Conservation (phyloP, 2,329 filamentous ascomycete species). For the Aspergillus caelatus region DNA sequence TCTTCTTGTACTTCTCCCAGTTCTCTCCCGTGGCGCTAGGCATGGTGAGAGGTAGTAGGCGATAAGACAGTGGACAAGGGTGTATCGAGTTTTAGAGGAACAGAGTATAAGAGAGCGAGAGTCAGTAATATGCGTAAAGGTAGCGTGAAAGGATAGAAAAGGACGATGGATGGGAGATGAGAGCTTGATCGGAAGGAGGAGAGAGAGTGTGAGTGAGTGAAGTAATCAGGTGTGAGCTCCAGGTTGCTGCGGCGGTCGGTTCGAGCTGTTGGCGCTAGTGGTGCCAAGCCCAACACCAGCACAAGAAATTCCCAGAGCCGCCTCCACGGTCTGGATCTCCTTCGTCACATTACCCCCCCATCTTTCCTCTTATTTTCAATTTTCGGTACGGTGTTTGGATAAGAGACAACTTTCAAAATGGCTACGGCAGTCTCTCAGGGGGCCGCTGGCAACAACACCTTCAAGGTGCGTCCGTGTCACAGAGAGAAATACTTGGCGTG, state of each 20-base stretch:
- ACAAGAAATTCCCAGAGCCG: constrained; percentile 41
- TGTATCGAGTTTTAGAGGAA: constrained; percentile 9
- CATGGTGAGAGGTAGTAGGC: constrained; percentile 58
- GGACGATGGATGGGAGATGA: constrained; percentile 8
- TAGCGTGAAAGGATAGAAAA: constrained; percentile 4
- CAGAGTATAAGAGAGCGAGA: constrained; percentile 2
- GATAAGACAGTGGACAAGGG: constrained; percentile 17
- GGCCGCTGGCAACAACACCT: constrained; percentile 64
- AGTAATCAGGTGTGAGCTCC: constrained; percentile 36
- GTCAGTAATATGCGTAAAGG: not conserved
- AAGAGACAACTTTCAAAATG: constrained; percentile 46
- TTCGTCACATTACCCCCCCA: constrained; percentile 23
- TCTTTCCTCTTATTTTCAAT: constrained; percentile 13
- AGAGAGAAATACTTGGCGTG: constrained; percentile 29
- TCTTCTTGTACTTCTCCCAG: constrained; percentile 99
- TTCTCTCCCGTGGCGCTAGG: constrained; percentile 89
- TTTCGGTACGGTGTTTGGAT: constrained; percentile 30
- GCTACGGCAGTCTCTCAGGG: constrained; percentile 51
- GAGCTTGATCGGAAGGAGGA: constrained; percentile 17
- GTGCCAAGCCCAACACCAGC: constrained; percentile 38
- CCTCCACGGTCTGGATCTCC: constrained; percentile 27
- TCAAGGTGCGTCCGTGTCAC: constrained; percentile 57
- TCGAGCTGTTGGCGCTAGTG: constrained; percentile 42
- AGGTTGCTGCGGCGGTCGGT: constrained; percentile 25
- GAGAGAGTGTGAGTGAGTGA: constrained; percentile 27